phyloP scores from a whole-genome alignment of 768 basidiomycete species.

The Pluteus cervinus region DNA sequence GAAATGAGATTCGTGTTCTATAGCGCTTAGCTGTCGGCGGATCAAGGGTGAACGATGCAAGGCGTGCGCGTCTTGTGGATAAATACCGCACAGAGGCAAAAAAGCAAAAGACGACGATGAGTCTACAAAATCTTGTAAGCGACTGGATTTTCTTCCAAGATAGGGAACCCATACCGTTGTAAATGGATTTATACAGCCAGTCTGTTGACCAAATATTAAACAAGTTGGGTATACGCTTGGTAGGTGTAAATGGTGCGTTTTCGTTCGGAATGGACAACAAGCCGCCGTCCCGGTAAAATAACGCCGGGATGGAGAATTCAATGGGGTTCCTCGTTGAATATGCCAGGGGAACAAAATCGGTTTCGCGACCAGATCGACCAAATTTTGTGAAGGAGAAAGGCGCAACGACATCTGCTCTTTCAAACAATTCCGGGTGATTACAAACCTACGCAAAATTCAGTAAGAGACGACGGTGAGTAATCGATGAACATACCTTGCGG shows the following conservation, averaged over 20 bases:
- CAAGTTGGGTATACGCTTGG: slow-evolving; percentile 52
- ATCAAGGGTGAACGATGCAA: slow-evolving; percentile 59
- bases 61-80: slow-evolving; percentile 59
- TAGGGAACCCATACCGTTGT: slow-evolving; percentile 45
- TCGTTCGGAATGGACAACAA: slow-evolving; percentile 60
- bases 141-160: not conserved
- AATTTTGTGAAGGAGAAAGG: slow-evolving; percentile 88
- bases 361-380: slow-evolving; percentile 81
- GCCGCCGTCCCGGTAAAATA: slow-evolving; percentile 77
- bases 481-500: slow-evolving; percentile 62
- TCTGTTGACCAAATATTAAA: slow-evolving; percentile 91
- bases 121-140: slow-evolving; percentile 11
- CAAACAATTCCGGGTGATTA: slow-evolving; percentile 97
- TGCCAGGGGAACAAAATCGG: slow-evolving; percentile 74
- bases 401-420: slow-evolving; percentile 91
- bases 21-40: slow-evolving; percentile 42
- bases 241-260: slow-evolving; percentile 40
- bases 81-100: slow-evolving; percentile 58
- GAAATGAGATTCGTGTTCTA: slow-evolving; percentile 46
- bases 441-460: slow-evolving; percentile 56
- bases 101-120: slow-evolving; percentile 76
- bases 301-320: slow-evolving; percentile 63
- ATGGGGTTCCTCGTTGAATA: slow-evolving; percentile 91
- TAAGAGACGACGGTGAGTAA: slow-evolving; percentile 1
- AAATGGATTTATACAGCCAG: slow-evolving; percentile 67